Evolutionary conservation across 495 filamentous ascomycete genomes (phyloP).

Genomic region (Aspergillus ellipticus): DNA sequence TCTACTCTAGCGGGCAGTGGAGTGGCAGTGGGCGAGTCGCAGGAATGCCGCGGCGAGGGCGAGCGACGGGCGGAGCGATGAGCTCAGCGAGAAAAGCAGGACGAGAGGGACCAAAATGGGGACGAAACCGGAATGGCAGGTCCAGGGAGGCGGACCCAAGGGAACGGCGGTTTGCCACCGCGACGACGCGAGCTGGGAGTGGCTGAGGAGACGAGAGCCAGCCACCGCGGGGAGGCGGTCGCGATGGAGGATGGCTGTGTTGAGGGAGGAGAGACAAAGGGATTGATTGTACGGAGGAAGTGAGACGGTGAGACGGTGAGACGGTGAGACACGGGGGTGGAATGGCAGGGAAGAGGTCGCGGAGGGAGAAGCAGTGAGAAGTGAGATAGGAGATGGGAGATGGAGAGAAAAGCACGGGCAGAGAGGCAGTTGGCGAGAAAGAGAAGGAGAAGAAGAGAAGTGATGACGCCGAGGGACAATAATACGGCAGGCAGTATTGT

Average conservation of each 20-base stretch:
- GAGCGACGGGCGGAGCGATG: conserved; percentile 4
- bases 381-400: conserved; percentile 3
- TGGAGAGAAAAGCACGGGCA: conserved; percentile 8
- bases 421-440: conserved; percentile 5
- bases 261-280: background rate
- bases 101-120: conserved; percentile 19
- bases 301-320: background rate
- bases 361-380: conserved; percentile 1
- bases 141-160: conserved; percentile 33
- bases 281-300: background rate
- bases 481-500: background rate
- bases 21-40: too few relatives aligned
- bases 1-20: background rate
- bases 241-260: background rate
- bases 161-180: conserved; percentile 37
- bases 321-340: conserved; percentile 3
- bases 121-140: conserved; percentile 15
- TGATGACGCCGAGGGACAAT: conserved; percentile 5
- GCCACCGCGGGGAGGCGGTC: conserved; percentile 20
- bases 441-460: background rate
- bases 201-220: conserved; percentile 11
- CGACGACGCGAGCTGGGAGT: conserved; percentile 18
- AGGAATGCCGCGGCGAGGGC: background rate
- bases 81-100: conserved; percentile 9
- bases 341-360: background rate